Evolutionary conservation across 768 basidiomycete species (phyloP).

Genomic region (Bullera alba): DNA sequence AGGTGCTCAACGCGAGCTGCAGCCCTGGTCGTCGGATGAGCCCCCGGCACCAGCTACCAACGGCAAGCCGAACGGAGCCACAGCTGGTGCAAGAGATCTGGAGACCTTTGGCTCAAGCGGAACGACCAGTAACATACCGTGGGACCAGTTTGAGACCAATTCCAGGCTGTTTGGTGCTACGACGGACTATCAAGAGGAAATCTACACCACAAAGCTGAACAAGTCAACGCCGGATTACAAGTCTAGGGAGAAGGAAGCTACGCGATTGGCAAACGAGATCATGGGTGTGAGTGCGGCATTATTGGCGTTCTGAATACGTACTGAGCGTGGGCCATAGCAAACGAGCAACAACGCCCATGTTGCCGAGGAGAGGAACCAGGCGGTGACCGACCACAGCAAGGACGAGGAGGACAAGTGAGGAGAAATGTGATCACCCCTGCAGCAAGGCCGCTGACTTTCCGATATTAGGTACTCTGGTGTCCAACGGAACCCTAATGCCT

Average conservation of each 20-base stretch:
- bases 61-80: not conserved
- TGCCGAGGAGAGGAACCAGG: slow-evolving; percentile 71
- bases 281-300: slow-evolving; percentile 57
- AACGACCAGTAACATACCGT: slow-evolving; percentile 9
- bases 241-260: slow-evolving; percentile 79
- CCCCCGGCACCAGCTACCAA: not conserved
- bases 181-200: slow-evolving; percentile 84
- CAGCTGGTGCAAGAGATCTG: slow-evolving; percentile 14
- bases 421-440: slow-evolving; percentile 21
- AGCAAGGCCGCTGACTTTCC: slow-evolving; percentile 29
- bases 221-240: slow-evolving; percentile 75
- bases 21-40: slow-evolving; percentile 32
- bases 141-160: slow-evolving; percentile 46
- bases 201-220: slow-evolving; percentile 91
- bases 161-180: slow-evolving; percentile 74
- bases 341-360: slow-evolving; percentile 69
- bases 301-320: not conserved
- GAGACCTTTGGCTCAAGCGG: slow-evolving; percentile 34
- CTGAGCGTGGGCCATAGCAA: slow-evolving; percentile 7
- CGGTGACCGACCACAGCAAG: slow-evolving; percentile 57
- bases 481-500: slow-evolving; percentile 76
- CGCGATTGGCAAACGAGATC: slow-evolving; percentile 84
- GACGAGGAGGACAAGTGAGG: slow-evolving; percentile 96
- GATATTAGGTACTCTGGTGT: slow-evolving; percentile 77
- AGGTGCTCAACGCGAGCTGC: slow-evolving; percentile 26